phyloP scores from a whole-genome alignment of 1,284 basidiomycete genomes.

The Schizophyllum amplum region DNA sequence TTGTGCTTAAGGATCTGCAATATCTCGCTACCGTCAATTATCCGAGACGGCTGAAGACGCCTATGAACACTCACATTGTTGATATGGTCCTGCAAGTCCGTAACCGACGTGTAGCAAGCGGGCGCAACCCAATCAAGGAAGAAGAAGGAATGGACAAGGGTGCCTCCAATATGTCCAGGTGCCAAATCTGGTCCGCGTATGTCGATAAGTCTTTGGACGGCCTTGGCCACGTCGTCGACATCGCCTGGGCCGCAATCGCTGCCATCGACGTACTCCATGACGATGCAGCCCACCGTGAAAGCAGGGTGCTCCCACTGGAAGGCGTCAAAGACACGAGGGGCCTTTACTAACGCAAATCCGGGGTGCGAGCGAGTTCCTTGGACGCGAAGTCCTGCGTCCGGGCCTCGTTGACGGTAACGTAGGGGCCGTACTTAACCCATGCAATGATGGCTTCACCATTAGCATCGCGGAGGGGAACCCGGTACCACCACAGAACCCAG shows the following conservation, averaged over 20 bases:
- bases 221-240: slow-evolving; percentile 7
- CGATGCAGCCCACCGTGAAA: slow-evolving; percentile 9
- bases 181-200: not conserved
- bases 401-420: slow-evolving; percentile 11
- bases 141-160: slow-evolving; percentile 1
- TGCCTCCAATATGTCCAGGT: slow-evolving; percentile 2
- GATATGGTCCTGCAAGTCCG: not conserved
- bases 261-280: slow-evolving; percentile 13
- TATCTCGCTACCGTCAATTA: not conserved
- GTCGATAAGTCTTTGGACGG: slow-evolving; percentile 10
- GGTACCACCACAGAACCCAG: too few relatives aligned
- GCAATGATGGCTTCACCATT: not conserved
- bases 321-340: slow-evolving; percentile 6
- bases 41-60: not conserved
- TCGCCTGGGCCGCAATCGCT: slow-evolving; percentile 7
- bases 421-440: slow-evolving; percentile 12
- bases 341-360: not conserved
- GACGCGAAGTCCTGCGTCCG: slow-evolving; percentile 10
- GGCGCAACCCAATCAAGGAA: not conserved
- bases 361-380: slow-evolving; percentile 1
- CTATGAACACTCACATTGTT: not conserved
- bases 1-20: slow-evolving; percentile 1
- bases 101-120: not conserved
- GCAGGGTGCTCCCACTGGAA: not conserved
- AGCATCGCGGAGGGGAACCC: not conserved